A percentile compares a stretch with the other conserved stretches of the same genome.
Evolutionary conservation across 2,329 filamentous ascomycete genomes (phyloP).

Genomic region (Calonectria hongkongensis): DNA sequence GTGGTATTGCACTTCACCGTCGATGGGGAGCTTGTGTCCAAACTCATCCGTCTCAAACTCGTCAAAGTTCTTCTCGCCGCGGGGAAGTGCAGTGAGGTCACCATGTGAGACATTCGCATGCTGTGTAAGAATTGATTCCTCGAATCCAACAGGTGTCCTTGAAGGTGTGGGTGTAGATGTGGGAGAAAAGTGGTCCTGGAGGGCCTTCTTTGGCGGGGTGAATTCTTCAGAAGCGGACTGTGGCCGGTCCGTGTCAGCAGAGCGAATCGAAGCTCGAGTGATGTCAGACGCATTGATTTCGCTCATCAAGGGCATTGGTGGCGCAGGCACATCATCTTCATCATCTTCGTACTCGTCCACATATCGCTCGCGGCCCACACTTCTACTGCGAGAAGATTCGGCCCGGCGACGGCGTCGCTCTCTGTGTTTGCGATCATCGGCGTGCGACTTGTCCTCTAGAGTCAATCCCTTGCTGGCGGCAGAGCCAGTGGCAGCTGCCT

Average conservation of each 20-base stretch:
- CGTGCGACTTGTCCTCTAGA: conserved; percentile 63
- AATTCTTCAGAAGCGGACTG: conserved; percentile 79
- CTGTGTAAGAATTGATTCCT: conserved; percentile 79
- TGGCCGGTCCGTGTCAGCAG: conserved; percentile 85
- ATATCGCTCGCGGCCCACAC: conserved; percentile 66
- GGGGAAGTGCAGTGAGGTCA: conserved; percentile 73
- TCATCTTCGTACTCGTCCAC: conserved; percentile 67
- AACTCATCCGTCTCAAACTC: conserved; percentile 70
- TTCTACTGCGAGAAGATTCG: conserved; percentile 67
- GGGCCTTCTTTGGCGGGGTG: conserved; percentile 78
- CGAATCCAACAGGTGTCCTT: conserved; percentile 70
- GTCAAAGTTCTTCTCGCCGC: conserved; percentile 65
- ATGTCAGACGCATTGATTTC: conserved; percentile 90
- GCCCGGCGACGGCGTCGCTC: conserved; percentile 71
- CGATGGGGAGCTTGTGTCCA: conserved; percentile 64
- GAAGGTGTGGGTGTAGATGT: conserved; percentile 79
- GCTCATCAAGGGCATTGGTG: conserved; percentile 92
- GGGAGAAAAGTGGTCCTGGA: conserved; percentile 76
- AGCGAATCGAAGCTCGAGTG: conserved; percentile 90
- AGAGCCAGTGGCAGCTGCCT: conserved; percentile 67
- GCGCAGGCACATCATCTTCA: conserved; percentile 74
- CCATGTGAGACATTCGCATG: conserved; percentile 79
- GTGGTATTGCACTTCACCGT: conserved; percentile 68
- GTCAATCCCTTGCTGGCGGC: conserved; percentile 61
- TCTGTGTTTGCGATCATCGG: conserved; percentile 71